Evolutionary conservation across 2,329 filamentous ascomycete species (phyloP), one percentile per base, ranked within the genome.

Genomic region (Periconia macrospinosa): DNA sequence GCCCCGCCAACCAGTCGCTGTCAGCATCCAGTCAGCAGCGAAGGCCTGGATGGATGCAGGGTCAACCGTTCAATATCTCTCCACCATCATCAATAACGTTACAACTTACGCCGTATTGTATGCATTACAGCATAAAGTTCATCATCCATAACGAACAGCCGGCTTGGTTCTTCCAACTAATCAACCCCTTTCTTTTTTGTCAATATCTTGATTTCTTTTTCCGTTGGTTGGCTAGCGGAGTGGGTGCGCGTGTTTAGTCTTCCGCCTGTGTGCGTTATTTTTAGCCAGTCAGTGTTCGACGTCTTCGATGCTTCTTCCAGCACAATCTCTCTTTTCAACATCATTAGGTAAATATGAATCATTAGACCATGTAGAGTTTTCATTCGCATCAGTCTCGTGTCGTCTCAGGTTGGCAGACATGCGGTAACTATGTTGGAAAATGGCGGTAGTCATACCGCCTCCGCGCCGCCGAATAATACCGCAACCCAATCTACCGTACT

Each of bases 1-100:
- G 46, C 33, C 33, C 33, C 15, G 47, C 48, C 49, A 45, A 54
- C 66, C 66, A 68, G 61, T 68, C n/a, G n/a, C n/a, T n/a, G n/a
- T n/a, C 53, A 20, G 58, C 53, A 48, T 14, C 33, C 33, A 37
- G 33, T 37, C 33, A 37, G 33, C 33, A 37, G 33, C 33, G 33
- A 37, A 3, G 11, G 11, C 33, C 33, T 27, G 23, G 23, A 27
- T 37, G 33, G 33, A 27, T n/a, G n/a, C n/a, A 8, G 23, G 23
- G 23, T 27, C 23, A 27, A 27, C n/a, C n/a, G n/a, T n/a, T n/a
- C n/a, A n/a, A n/a, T n/a, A n/a, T n/a, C n/a, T n/a, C n/a, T n/a
- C n/a, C n/a, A n/a, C n/a, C n/a, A n/a, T n/a, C n/a, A n/a, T n/a
- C n/a, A n/a, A n/a, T n/a, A n/a, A n/a, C n/a, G n/a, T n/a, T n/a